Conservation (phyloP, 768 basidiomycete species). For the Rhodotorula kratochvilovae region DNA sequence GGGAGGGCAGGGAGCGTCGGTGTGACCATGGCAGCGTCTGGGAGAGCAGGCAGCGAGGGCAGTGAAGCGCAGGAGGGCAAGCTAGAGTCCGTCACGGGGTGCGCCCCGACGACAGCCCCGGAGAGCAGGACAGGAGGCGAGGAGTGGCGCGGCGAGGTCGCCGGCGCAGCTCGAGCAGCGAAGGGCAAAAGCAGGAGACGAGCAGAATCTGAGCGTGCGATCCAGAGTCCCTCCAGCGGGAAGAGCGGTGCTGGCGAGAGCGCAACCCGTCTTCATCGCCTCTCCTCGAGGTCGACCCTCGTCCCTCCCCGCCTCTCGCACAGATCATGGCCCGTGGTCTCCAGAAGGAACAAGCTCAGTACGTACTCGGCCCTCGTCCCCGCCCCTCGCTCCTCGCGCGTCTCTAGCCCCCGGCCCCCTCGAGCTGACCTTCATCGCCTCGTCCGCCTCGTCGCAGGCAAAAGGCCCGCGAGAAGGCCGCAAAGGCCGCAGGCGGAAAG, state of each 20-base stretch:
- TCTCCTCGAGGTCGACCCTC: no score
- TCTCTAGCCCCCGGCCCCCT: not conserved
- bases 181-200: no score
- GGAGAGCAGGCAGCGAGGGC: not conserved
- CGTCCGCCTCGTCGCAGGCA: not conserved
- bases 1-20: not conserved
- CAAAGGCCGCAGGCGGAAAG: constrained; percentile 1
- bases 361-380: not conserved
- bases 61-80: not conserved
- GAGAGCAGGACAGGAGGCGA: no score
- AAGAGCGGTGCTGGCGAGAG: no score
- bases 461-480: not conserved
- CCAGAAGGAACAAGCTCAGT: constrained; percentile 12
- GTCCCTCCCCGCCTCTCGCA: no score
- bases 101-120: no score
- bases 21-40: not conserved
- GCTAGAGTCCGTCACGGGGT: not conserved
- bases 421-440: not conserved
- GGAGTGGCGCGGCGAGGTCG: no score
- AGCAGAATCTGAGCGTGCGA: no score
- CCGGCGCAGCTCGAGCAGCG: no score
- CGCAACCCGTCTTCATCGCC: no score
- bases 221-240: no score
- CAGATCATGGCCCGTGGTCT: constrained; percentile 10
- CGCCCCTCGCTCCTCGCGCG: no score